Evolutionary conservation across 768 basidiomycete genomes (phyloP).

Genomic region (Psilocybe cyanescens): DNA sequence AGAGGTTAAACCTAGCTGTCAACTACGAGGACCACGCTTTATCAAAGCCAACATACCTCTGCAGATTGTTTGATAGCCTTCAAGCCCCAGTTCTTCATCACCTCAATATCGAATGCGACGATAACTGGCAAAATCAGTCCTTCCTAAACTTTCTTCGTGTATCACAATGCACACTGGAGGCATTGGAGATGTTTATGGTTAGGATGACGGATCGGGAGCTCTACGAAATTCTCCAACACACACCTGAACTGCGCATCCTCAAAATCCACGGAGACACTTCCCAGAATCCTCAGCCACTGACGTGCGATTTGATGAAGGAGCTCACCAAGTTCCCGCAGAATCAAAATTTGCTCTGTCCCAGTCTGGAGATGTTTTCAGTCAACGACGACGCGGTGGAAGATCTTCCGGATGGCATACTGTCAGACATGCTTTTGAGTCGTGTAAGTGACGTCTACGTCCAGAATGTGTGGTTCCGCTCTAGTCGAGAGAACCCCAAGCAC

Average conservation of each 20-base stretch:
- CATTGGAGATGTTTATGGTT: conserved; percentile 11
- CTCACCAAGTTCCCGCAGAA: conserved; percentile 3
- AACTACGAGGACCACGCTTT: conserved; percentile 12
- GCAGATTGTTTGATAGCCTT: conserved; percentile 11
- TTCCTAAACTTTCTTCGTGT: conserved; percentile 5
- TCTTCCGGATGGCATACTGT: conserved; percentile 6
- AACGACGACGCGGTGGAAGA: conserved; percentile 15
- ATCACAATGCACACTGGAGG: conserved; percentile 7
- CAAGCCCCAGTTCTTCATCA: conserved; percentile 9
- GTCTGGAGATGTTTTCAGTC: conserved; percentile 8
- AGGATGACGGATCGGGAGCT: conserved; percentile 7
- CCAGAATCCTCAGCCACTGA: conserved; percentile 10
- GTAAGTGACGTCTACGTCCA: neutral
- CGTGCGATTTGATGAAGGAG: neutral
- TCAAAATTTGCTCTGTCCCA: conserved; percentile 1
- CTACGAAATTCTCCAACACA: neutral
- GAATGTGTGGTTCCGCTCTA: conserved; percentile 2
- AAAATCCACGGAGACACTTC: conserved; percentile 8
- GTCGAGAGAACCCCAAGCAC: neutral
- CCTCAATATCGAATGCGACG: conserved; percentile 7
- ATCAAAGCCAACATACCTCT: conserved; percentile 4
- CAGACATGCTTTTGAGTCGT: conserved; percentile 8
- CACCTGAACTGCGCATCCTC: conserved; percentile 8
- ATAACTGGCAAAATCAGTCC: conserved; percentile 7
- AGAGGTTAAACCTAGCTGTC: conserved; percentile 7